Conservation (phyloP, 1,139 yeast genomes). For the Pneumocystis sp. region DNA sequence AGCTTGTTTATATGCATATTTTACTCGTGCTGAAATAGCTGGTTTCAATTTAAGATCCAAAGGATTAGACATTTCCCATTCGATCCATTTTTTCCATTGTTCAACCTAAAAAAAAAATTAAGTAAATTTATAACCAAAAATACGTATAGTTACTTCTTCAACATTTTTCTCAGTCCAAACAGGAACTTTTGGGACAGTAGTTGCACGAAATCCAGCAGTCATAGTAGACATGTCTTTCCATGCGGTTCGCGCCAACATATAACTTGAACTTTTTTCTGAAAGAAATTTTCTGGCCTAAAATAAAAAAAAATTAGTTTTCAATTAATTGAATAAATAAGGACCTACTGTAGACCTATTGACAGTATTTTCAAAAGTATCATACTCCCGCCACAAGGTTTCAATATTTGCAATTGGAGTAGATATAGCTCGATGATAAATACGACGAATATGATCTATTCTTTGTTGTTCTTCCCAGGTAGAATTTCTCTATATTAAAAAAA, state of each 20-base stretch:
- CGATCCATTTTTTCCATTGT: slow-evolving; percentile 62
- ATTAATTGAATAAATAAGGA: not conserved
- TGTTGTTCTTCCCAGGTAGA: slow-evolving; percentile 82
- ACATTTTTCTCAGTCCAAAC: slow-evolving; percentile 22
- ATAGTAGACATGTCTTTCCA: slow-evolving; percentile 53
- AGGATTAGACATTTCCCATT: slow-evolving; percentile 62
- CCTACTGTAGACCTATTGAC: slow-evolving; percentile 44
- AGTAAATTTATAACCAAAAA: not conserved
- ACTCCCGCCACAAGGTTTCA: slow-evolving; percentile 67
- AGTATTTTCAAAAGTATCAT: slow-evolving; percentile 71
- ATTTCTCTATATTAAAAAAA: slow-evolving; percentile 32
- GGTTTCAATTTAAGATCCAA: slow-evolving; percentile 39
- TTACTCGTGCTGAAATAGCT: slow-evolving; percentile 36
- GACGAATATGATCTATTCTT: slow-evolving; percentile 60
- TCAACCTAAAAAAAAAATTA: slow-evolving; percentile 19
- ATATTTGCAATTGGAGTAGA: slow-evolving; percentile 58
- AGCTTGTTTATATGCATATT: slow-evolving; percentile 61
- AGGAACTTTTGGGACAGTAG: slow-evolving; percentile 30
- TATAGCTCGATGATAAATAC: slow-evolving; percentile 55
- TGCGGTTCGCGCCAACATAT: slow-evolving; percentile 77
- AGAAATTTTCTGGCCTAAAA: slow-evolving; percentile 58
- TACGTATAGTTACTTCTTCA: slow-evolving; percentile 21
- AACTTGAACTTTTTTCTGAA: slow-evolving; percentile 69
- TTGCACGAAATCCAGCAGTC: slow-evolving; percentile 34
- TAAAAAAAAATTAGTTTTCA: not conserved